phyloP scores from a whole-genome alignment of 1,139 yeast genomes.

The Yamadazyma trypodendri region DNA sequence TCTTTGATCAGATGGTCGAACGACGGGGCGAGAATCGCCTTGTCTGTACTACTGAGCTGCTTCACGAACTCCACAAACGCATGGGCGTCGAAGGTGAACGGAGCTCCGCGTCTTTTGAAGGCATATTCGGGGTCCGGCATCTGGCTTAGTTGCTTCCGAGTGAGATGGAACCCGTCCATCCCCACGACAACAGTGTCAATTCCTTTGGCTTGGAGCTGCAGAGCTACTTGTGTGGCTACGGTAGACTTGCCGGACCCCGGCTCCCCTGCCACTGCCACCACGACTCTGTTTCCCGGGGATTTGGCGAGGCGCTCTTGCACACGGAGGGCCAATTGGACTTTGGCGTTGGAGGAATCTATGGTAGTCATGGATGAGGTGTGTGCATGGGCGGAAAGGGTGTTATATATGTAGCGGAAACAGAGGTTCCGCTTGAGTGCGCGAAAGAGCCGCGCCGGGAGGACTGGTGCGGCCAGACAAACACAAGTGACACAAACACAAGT shows the following conservation, averaged over 20 bases:
- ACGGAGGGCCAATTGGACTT: neutral
- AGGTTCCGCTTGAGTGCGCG: neutral
- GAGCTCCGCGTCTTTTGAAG: slow-evolving; percentile 73
- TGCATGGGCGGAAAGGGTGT: slow-evolving; percentile 2
- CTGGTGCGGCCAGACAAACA: neutral
- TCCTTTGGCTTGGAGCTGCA: slow-evolving; percentile 14
- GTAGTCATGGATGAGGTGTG: too few species aligned
- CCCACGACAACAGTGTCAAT: slow-evolving; percentile 14
- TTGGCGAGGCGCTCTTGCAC: slow-evolving; percentile 1
- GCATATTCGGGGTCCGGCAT: slow-evolving; percentile 60
- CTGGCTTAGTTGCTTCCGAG: slow-evolving; percentile 50
- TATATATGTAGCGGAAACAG: slow-evolving; percentile 1
- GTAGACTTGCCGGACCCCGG: slow-evolving; percentile 89
- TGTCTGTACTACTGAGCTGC: slow-evolving; percentile 13
- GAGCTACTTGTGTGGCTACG: slow-evolving; percentile 37
- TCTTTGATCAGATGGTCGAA: slow-evolving; percentile 75
- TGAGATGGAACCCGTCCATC: slow-evolving; percentile 83
- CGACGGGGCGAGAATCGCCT: slow-evolving; percentile 51
- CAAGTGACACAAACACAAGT: neutral
- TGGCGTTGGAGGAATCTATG: neutral
- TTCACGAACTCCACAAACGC: slow-evolving; percentile 28
- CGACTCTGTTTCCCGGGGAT: slow-evolving; percentile 28
- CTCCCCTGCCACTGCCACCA: slow-evolving; percentile 65
- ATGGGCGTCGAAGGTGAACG: slow-evolving; percentile 74
- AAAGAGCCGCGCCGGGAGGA: neutral